These are phyloP conservation scores for Escovopsis sp. DNA, from an alignment of 2,329 filamentous ascomycete genomes.

Conservation along the genomic window DNA sequence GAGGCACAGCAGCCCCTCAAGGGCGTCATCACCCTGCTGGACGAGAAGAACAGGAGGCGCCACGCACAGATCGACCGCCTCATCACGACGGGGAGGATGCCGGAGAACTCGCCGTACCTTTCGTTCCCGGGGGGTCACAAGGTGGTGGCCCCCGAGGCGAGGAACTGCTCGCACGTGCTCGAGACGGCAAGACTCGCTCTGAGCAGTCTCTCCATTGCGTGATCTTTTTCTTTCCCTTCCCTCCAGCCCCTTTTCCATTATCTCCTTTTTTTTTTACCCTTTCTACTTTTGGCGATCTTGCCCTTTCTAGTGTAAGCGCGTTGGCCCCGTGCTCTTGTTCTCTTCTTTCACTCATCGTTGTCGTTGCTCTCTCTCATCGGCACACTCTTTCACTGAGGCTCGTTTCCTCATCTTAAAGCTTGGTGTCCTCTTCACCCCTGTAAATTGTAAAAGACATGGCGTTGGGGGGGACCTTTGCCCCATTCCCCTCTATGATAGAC, in stretches of 20 bases:
- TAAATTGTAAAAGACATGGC: no score
- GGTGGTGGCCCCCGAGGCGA: constrained; percentile 18
- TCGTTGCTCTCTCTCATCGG: no score
- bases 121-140: constrained; percentile 10
- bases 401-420: no score
- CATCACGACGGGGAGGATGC: constrained; percentile 22
- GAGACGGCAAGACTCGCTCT: constrained; percentile 39
- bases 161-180: constrained; percentile 36
- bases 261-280: not conserved
- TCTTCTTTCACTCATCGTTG: no score
- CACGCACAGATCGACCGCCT: constrained; percentile 36
- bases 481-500: no score
- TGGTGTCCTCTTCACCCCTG: no score
- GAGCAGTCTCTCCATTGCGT: constrained; percentile 37
- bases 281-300: no score
- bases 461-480: no score
- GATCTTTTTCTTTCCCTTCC: not conserved
- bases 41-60: constrained; percentile 31
- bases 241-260: not conserved
- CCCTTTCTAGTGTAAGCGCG: no score
- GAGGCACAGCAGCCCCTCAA: constrained; percentile 32
- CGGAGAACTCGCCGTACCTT: constrained; percentile 12
- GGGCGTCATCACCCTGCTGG: constrained; percentile 39
- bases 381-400: no score
- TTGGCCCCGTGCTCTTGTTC: no score